Percentiles rank a stretch among this genome's conserved stretches.
These are phyloP conservation scores for Phytomonas serpens DNA, from an alignment of 208 protist genomes.

Conservation along the genomic window DNA sequence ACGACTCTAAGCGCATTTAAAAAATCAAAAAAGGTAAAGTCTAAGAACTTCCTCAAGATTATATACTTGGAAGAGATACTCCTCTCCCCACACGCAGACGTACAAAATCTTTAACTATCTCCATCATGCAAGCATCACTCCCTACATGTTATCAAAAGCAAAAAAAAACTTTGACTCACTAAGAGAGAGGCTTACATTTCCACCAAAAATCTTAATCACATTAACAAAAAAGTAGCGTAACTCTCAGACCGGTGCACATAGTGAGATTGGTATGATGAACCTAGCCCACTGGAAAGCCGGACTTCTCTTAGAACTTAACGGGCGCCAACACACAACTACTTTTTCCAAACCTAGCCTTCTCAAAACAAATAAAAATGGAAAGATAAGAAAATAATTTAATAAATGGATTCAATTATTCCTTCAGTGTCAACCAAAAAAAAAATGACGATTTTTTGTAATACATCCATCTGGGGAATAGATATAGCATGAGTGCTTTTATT, in stretches of 20 bases:
- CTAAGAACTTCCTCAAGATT: not conserved
- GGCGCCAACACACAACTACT: not conserved
- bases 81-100: not conserved
- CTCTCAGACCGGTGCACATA: constrained; percentile 7
- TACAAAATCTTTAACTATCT: not conserved
- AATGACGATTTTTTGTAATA: not conserved
- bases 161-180: too few species aligned
- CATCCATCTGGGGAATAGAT: not conserved
- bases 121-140: not conserved
- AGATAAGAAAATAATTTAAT: not conserved
- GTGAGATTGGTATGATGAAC: constrained; percentile 4
- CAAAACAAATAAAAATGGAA: not conserved
- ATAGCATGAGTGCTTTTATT: not conserved
- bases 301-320: not conserved
- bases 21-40: not conserved
- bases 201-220: not conserved
- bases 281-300: constrained; percentile 11
- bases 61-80: not conserved
- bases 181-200: not conserved
- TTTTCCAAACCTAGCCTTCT: not conserved
- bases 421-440: not conserved
- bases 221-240: not conserved
- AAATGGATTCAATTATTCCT: not conserved
- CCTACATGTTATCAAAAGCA: not conserved
- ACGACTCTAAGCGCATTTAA: not conserved